A percentile compares a stretch with the other conserved stretches of the same genome.
These are phyloP conservation scores for Botrytis galanthina DNA, from an alignment of 2,329 filamentous ascomycete genomes.

Conservation along the genomic window DNA sequence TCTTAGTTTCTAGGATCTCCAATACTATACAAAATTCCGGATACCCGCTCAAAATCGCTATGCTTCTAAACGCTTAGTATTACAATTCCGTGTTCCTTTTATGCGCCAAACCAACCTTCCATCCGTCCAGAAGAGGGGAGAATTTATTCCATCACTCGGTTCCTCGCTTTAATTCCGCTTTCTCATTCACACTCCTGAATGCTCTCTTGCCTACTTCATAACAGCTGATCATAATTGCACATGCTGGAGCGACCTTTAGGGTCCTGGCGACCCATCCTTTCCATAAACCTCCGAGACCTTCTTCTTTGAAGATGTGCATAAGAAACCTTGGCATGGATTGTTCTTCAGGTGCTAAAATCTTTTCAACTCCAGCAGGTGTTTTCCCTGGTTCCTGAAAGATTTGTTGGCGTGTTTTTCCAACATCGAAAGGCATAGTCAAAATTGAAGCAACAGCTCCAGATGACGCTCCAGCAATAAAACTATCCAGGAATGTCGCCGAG, in stretches of 20 bases:
- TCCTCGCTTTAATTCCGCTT: constrained; percentile 32
- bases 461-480: constrained; percentile 79
- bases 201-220: constrained; percentile 95
- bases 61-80: constrained; percentile 25
- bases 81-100: constrained; percentile 15
- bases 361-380: constrained; percentile 40
- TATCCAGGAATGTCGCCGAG: constrained; percentile 77
- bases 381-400: constrained; percentile 61
- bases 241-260: constrained; percentile 91
- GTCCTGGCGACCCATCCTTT: constrained; percentile 88
- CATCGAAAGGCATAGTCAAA: constrained; percentile 92
- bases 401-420: constrained; percentile 94
- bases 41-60: constrained; percentile 30
- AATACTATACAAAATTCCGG: constrained; percentile 22
- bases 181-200: constrained; percentile 72
- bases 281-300: constrained; percentile 80
- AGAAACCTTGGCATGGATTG: constrained; percentile 77
- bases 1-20: constrained; percentile 20
- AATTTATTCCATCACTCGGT: constrained; percentile 26
- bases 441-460: constrained; percentile 85
- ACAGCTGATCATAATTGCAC: constrained; percentile 98
- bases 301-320: constrained; percentile 85
- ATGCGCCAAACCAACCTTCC: not conserved
- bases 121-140: not conserved
- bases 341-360: constrained; percentile 62